phyloP scores from a whole-genome alignment of 2,329 filamentous ascomycete genomes.

The Colletotrichum gigasporum region DNA sequence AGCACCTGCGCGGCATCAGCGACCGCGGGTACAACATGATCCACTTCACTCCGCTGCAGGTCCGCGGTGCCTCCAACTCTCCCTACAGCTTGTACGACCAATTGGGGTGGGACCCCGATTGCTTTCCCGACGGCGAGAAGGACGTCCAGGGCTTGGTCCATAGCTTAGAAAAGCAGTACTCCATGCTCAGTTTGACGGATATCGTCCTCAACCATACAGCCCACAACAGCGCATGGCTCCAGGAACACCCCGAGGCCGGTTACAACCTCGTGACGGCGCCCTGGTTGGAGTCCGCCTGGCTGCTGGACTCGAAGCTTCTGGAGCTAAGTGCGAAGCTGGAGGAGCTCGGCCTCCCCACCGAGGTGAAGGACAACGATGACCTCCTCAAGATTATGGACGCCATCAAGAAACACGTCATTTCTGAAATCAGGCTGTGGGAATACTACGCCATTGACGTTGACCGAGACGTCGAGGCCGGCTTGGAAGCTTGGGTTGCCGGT shows the following conservation, averaged over 20 bases:
- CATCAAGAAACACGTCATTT: slow-evolving; percentile 83
- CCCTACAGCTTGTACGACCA: slow-evolving; percentile 98
- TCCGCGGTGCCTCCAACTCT: slow-evolving; percentile 89
- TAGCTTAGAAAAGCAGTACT: slow-evolving; percentile 85
- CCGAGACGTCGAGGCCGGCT: slow-evolving; percentile 71
- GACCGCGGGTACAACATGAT: slow-evolving; percentile 98
- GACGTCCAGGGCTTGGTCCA: slow-evolving; percentile 81
- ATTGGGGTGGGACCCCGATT: slow-evolving; percentile 80
- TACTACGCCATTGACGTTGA: slow-evolving; percentile 89
- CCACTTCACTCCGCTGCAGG: slow-evolving; percentile 94
- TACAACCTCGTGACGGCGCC: slow-evolving; percentile 95
- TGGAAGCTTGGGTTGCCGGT: slow-evolving; percentile 77
- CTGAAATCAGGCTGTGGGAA: slow-evolving; percentile 86
- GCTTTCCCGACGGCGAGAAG: slow-evolving; percentile 86
- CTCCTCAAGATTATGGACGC: slow-evolving; percentile 84
- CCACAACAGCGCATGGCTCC: slow-evolving; percentile 92
- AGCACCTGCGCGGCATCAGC: slow-evolving; percentile 87
- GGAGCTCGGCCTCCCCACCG: slow-evolving; percentile 77
- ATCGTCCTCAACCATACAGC: slow-evolving; percentile 99
- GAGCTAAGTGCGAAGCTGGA: slow-evolving; percentile 81
- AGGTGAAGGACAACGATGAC: slow-evolving; percentile 76
- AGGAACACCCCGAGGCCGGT: slow-evolving; percentile 93
- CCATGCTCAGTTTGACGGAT: slow-evolving; percentile 88
- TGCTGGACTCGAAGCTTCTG: slow-evolving; percentile 70
- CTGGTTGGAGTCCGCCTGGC: slow-evolving; percentile 72